These are phyloP conservation scores for Microsporum canis DNA, from an alignment of 2,329 filamentous ascomycete genomes.

Conservation along the genomic window DNA sequence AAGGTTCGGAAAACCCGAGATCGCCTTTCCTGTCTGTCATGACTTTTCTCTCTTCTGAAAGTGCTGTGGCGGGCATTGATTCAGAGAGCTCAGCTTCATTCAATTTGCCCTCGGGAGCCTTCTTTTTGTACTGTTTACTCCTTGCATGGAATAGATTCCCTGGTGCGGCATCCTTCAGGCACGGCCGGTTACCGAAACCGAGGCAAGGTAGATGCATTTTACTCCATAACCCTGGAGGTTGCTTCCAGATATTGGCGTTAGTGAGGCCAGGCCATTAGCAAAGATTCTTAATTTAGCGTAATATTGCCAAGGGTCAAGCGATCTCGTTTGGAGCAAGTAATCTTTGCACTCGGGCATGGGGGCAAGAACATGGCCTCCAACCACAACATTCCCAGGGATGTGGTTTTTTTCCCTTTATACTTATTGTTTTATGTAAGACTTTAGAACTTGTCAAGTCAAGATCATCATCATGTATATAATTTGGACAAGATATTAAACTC, in stretches of 20 bases:
- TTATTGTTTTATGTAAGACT: not conserved
- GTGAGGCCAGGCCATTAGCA: not conserved
- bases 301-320: not conserved
- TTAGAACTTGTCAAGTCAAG: not conserved
- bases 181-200: not conserved
- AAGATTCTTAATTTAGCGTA: not conserved
- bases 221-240: not conserved
- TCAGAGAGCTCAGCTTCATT: not conserved
- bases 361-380: not conserved
- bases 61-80: not conserved
- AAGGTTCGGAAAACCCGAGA: slow-evolving; percentile 1
- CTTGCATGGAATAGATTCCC: not conserved
- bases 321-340: not conserved
- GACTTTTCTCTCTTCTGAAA: not conserved
- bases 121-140: not conserved
- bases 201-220: not conserved
- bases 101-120: not conserved
- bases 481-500: not conserved
- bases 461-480: not conserved
- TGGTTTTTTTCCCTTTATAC: not conserved
- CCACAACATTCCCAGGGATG: not conserved
- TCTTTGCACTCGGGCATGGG: not conserved
- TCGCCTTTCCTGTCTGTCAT: not conserved
- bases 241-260: not conserved
- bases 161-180: not conserved